Conservation (phyloP, 2,329 filamentous ascomycete species). For the Calycina herbarum region DNA sequence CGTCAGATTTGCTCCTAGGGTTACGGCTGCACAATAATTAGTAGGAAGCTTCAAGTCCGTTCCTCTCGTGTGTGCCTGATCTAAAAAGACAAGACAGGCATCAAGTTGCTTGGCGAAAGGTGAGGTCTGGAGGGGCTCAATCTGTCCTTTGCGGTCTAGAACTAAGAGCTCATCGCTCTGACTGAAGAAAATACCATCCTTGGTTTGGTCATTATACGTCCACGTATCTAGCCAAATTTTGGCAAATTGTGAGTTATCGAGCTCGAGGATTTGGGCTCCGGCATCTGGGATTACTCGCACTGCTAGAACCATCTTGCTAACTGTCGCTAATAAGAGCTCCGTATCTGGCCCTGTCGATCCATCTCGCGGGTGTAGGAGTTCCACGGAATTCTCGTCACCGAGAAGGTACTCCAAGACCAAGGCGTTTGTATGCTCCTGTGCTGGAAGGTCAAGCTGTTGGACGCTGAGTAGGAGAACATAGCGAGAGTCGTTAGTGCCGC, state of each 20-base stretch:
- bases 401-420: slow-evolving; percentile 61
- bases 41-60: slow-evolving; percentile 64
- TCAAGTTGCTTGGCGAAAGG: slow-evolving; percentile 57
- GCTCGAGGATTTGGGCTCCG: slow-evolving; percentile 67
- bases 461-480: slow-evolving; percentile 57
- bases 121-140: slow-evolving; percentile 56
- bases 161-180: slow-evolving; percentile 55
- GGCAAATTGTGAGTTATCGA: slow-evolving; percentile 56
- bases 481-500: slow-evolving; percentile 65
- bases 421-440: slow-evolving; percentile 65
- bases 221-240: slow-evolving; percentile 49
- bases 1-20: slow-evolving; percentile 61
- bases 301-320: slow-evolving; percentile 41
- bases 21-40: slow-evolving; percentile 64
- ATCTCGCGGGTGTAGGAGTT: slow-evolving; percentile 28
- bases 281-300: slow-evolving; percentile 67
- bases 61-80: slow-evolving; percentile 69
- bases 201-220: slow-evolving; percentile 23
- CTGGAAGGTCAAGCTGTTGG: slow-evolving; percentile 51
- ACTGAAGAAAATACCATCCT: slow-evolving; percentile 59
- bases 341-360: slow-evolving; percentile 27
- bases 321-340: slow-evolving; percentile 45
- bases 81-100: slow-evolving; percentile 64
- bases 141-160: slow-evolving; percentile 46
- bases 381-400: slow-evolving; percentile 46